Percentiles rank a stretch among this genome's conserved stretches.
phyloP scores from a whole-genome alignment of 2,329 filamentous ascomycete genomes.

The Diaporthe sp. region DNA sequence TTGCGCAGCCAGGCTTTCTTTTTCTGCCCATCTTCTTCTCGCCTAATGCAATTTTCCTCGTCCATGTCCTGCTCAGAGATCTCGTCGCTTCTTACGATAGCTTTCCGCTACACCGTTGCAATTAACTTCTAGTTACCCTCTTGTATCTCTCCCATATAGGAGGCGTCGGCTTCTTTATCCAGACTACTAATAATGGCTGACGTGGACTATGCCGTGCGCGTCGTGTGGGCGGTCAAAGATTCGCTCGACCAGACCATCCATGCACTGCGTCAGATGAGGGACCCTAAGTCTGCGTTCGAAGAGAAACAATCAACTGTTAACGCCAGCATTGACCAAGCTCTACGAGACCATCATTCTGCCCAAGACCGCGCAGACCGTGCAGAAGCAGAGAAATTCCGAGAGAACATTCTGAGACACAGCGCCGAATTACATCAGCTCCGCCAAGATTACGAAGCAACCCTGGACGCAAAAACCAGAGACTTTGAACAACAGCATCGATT shows the following conservation, averaged over 20 bases:
- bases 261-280: neutral
- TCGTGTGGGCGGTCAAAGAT: neutral
- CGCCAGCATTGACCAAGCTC: neutral
- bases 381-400: neutral
- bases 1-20: too few species aligned
- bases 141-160: neutral
- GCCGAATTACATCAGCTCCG: neutral
- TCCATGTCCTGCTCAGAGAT: neutral
- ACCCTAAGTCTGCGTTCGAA: neutral
- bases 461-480: neutral
- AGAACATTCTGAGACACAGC: neutral
- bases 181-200: neutral
- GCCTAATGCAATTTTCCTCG: neutral
- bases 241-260: neutral
- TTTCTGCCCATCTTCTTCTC: neutral
- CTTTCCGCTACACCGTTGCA: neutral
- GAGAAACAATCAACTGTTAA: neutral
- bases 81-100: neutral
- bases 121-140: neutral
- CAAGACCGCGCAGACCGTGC: neutral
- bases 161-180: neutral
- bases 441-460: neutral
- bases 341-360: neutral
- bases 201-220: neutral
- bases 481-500: neutral